Conservation (phyloP, 2,329 filamentous ascomycete genomes). For the Aureobasidium sp. region DNA sequence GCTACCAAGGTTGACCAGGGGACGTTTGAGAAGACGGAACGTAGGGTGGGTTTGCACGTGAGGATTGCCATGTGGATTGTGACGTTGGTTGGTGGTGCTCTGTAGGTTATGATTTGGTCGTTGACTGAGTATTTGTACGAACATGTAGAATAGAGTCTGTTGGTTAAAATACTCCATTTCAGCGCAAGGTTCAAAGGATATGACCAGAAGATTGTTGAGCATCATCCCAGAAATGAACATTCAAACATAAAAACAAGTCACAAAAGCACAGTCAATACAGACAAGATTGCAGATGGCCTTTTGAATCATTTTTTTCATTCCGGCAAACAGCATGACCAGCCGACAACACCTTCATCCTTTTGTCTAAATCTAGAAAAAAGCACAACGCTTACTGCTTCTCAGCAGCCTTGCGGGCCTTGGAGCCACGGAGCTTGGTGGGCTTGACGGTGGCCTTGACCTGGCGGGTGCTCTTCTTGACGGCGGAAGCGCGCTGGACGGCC, state of each 20-base stretch:
- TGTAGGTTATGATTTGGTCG: slow-evolving; percentile 41
- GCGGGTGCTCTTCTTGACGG: slow-evolving; percentile 63
- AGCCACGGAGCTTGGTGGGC: slow-evolving; percentile 67
- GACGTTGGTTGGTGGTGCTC: slow-evolving; percentile 71
- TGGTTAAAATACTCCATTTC: not conserved
- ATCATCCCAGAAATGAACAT: not conserved
- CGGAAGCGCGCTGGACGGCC: slow-evolving; percentile 79
- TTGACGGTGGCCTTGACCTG: slow-evolving; percentile 61
- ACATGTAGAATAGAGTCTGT: not conserved
- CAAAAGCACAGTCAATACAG: not conserved
- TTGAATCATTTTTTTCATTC: slow-evolving; percentile 11
- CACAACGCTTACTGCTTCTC: slow-evolving; percentile 7
- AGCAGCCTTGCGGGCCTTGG: slow-evolving; percentile 63
- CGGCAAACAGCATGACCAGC: slow-evolving; percentile 1
- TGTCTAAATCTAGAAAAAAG: not conserved
- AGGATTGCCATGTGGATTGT: slow-evolving; percentile 92
- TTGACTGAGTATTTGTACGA: not conserved
- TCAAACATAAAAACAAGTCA: not conserved
- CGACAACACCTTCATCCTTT: not conserved
- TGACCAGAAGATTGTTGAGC: not conserved
- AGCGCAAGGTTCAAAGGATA: not conserved
- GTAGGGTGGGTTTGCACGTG: slow-evolving; percentile 78
- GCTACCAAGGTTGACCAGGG: slow-evolving; percentile 60
- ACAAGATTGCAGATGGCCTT: not conserved
- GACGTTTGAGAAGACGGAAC: slow-evolving; percentile 72